A percentile compares a stretch with the other conserved stretches of the same genome.
These are phyloP conservation scores for Schizophyllum amplum DNA, from an alignment of 1,284 basidiomycete species.

Conservation along the genomic window DNA sequence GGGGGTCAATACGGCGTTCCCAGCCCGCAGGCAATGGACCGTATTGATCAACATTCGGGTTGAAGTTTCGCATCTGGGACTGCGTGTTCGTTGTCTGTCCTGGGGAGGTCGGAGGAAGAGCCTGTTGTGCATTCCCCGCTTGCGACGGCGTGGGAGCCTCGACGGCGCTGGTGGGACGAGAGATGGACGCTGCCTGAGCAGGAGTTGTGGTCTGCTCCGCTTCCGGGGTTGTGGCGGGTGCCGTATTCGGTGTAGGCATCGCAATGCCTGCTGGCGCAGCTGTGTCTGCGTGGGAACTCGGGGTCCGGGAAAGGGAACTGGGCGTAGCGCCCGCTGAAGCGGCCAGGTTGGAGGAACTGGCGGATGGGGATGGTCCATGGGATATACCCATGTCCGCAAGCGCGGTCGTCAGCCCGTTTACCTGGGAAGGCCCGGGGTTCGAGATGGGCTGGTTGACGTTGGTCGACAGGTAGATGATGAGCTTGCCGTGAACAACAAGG, in stretches of 20 bases:
- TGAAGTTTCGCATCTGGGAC: slow-evolving; percentile 65
- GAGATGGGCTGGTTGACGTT: slow-evolving; percentile 68
- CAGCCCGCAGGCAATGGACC: slow-evolving; percentile 80
- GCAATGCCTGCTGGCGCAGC: slow-evolving; percentile 12
- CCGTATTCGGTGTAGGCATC: slow-evolving; percentile 29
- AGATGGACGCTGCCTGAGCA: slow-evolving; percentile 18
- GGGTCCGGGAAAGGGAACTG: slow-evolving; percentile 38
- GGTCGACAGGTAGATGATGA: slow-evolving; percentile 87
- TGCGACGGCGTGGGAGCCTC: slow-evolving; percentile 19
- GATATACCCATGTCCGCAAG: slow-evolving; percentile 51
- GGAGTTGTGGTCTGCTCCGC: slow-evolving; percentile 25
- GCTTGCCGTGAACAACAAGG: slow-evolving; percentile 83
- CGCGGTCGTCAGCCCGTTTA: slow-evolving; percentile 44
- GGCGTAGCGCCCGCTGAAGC: slow-evolving; percentile 21
- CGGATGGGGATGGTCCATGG: slow-evolving; percentile 34
- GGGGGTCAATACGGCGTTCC: slow-evolving; percentile 89
- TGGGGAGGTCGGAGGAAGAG: slow-evolving; percentile 13
- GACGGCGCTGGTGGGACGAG: slow-evolving; percentile 17
- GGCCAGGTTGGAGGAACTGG: slow-evolving; percentile 40
- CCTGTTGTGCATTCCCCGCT: slow-evolving; percentile 12
- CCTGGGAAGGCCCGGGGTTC: slow-evolving; percentile 66
- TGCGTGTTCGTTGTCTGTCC: slow-evolving; percentile 18
- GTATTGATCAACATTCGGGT: slow-evolving; percentile 78
- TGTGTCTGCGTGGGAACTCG: slow-evolving; percentile 42
- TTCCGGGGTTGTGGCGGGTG: slow-evolving; percentile 26